Base-by-base conservation (phyloP, 2,329 filamentous ascomycete genomes). In the Ascochyta koolunga region DNA sequence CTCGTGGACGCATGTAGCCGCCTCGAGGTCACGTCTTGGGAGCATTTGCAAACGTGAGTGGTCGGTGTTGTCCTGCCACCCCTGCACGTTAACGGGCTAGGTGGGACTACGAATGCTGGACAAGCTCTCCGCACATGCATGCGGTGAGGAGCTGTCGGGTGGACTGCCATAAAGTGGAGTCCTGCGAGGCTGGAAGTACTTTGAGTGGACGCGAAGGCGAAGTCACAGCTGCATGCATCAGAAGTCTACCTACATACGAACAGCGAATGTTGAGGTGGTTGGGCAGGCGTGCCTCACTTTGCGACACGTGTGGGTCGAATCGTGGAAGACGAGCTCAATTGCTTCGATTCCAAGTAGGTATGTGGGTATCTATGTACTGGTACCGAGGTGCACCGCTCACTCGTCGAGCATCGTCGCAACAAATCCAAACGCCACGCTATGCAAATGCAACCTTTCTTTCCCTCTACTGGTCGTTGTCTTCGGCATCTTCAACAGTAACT, bases 361-460 rank as follows among this genome's bases (percentile, higher is more conserved):
- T 50, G 45, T 50, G 45, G 51, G 41, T 54, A 54, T 54, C 39
- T 50, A 37, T 46, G 24, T 41, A 44, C 44, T 54, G 22, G 31
- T 48, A 44, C 43, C 39, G 39, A 43, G 33, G 50, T 32, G 18
- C 31, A 45, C 43, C 5, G 22, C 46, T 42, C 38, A 50, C 51
- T 40, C 40, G 35, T 16, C 35, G n/a, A 44, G 39, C 15, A 39
- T 32, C 33, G 33, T 29, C 36, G 40, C 33, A 31, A n/a, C 36
- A 37, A 56, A 50, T 56, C 61, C 52, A 68, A 68, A 73, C 71
- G 65, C 71, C 71, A 64, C 71, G 70, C 71, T 74, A 73, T 74
- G 71, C 68, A 67, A 67, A 62, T 65, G 58, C 55, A 61, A 45
- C 44, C 44, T 36, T 56, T 21, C 46, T 56, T 36, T 51, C 35